Conservation (phyloP, 2,329 filamentous ascomycete species). For the Hirsutella thompsonii region DNA sequence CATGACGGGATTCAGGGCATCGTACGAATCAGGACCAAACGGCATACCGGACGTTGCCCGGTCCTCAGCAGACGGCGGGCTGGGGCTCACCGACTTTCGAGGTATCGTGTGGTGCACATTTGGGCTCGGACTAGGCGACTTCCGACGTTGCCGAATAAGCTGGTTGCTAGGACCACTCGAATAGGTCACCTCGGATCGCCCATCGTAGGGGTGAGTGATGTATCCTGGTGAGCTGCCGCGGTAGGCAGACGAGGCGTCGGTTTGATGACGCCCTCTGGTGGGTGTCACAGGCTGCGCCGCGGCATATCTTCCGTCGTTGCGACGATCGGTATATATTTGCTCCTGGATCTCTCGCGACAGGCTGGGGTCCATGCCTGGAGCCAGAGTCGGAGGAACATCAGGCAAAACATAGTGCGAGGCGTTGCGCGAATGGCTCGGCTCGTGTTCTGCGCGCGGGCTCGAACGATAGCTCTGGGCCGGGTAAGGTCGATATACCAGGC, state of each 20-base stretch:
- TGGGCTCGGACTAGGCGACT: slow-evolving; percentile 30
- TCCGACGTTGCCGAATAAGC: slow-evolving; percentile 12
- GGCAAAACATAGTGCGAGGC: slow-evolving; percentile 28
- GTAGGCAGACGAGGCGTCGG: slow-evolving; percentile 14
- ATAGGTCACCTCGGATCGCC: slow-evolving; percentile 26
- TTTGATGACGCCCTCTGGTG: slow-evolving; percentile 26
- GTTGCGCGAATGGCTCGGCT: slow-evolving; percentile 18
- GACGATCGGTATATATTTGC: slow-evolving; percentile 42
- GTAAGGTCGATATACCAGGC: slow-evolving; percentile 16
- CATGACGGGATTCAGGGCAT: slow-evolving; percentile 52
- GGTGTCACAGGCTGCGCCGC: slow-evolving; percentile 24
- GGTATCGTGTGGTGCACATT: slow-evolving; percentile 39
- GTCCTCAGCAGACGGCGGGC: slow-evolving; percentile 36
- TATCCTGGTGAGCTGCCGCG: slow-evolving; percentile 17
- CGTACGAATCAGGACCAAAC: slow-evolving; percentile 66
- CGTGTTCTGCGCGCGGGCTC: slow-evolving; percentile 21
- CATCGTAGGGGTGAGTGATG: slow-evolving; percentile 28
- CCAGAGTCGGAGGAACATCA: slow-evolving; percentile 40
- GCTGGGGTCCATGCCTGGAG: slow-evolving; percentile 46
- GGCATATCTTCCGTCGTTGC: slow-evolving; percentile 31
- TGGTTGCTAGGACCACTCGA: slow-evolving; percentile 18
- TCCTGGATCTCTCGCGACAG: slow-evolving; percentile 45
- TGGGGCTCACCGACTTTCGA: slow-evolving; percentile 65
- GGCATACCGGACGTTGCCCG: slow-evolving; percentile 49
- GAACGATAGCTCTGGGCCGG: slow-evolving; percentile 18